Evolutionary conservation across 1,284 basidiomycete species (phyloP).

Genomic region (Irpex lacteus): DNA sequence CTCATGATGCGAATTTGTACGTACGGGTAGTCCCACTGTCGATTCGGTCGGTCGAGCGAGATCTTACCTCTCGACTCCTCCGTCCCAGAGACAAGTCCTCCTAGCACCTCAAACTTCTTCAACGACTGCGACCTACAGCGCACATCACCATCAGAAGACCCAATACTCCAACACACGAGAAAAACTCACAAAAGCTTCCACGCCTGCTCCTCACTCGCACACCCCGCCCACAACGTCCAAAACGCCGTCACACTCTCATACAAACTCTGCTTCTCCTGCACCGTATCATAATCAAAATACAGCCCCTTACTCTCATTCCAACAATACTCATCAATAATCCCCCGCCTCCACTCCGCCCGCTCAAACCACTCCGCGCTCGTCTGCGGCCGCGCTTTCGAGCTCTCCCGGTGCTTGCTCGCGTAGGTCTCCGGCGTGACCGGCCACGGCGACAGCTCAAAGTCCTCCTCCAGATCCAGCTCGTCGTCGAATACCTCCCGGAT

Average conservation of each 20-base stretch:
- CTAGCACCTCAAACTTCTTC: slow-evolving; percentile 94
- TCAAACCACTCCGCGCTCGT: slow-evolving; percentile 88
- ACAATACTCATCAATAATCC: slow-evolving; percentile 90
- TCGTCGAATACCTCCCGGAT: slow-evolving; percentile 95
- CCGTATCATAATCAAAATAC: slow-evolving; percentile 97
- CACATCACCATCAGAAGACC: slow-evolving; percentile 6
- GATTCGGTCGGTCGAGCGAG: slow-evolving; percentile 94
- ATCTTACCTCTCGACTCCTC: slow-evolving; percentile 96
- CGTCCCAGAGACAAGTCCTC: slow-evolving; percentile 95
- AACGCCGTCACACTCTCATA: slow-evolving; percentile 96
- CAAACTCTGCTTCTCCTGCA: slow-evolving; percentile 83
- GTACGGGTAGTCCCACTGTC: slow-evolving; percentile 94
- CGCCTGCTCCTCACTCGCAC: slow-evolving; percentile 92
- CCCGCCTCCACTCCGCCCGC: slow-evolving; percentile 78
- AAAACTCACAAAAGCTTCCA: slow-evolving; percentile 83
- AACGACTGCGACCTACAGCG: slow-evolving; percentile 74
- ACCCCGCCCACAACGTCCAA: slow-evolving; percentile 98
- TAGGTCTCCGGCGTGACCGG: slow-evolving; percentile 84
- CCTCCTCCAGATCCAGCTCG: slow-evolving; percentile 86
- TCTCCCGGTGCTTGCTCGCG: slow-evolving; percentile 54
- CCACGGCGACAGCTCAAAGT: slow-evolving; percentile 89
- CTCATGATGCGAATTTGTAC: too few relatives aligned
- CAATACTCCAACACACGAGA: too few relatives aligned
- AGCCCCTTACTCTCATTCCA: slow-evolving; percentile 96
- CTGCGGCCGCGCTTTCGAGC: slow-evolving; percentile 64